phyloP scores from a whole-genome alignment of 768 basidiomycete species.

The Mycena floridula region DNA sequence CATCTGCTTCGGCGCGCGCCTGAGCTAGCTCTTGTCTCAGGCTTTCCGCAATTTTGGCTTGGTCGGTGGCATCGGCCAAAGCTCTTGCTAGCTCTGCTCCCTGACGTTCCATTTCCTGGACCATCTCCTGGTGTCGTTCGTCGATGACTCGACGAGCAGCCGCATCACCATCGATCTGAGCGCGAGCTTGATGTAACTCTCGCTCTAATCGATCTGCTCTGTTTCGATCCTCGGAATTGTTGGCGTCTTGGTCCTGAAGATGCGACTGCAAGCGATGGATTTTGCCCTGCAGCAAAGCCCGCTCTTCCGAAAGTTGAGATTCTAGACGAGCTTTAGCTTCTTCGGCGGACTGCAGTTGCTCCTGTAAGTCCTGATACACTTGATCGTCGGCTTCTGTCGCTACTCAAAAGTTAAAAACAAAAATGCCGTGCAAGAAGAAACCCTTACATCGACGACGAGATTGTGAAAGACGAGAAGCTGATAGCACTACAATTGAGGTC shows the following conservation, averaged over 20 bases:
- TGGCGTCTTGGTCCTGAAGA: slow-evolving; percentile 32
- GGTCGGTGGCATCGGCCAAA: slow-evolving; percentile 63
- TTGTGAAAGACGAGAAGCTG: slow-evolving; percentile 61
- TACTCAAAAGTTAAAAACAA: slow-evolving; percentile 18
- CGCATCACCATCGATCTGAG: slow-evolving; percentile 59
- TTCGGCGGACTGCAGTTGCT: slow-evolving; percentile 57
- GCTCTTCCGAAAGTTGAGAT: slow-evolving; percentile 51
- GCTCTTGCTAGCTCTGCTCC: slow-evolving; percentile 49
- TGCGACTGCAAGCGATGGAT: slow-evolving; percentile 45
- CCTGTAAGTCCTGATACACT: slow-evolving; percentile 64
- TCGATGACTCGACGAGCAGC: slow-evolving; percentile 60
- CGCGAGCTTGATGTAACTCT: slow-evolving; percentile 55
- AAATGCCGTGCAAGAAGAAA: background rate
- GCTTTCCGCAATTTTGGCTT: slow-evolving; percentile 50
- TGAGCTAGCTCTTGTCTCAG: slow-evolving; percentile 60
- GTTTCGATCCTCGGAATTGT: slow-evolving; percentile 38
- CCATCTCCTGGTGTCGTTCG: slow-evolving; percentile 52
- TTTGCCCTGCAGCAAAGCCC: slow-evolving; percentile 47
- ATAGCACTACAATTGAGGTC: slow-evolving; percentile 49
- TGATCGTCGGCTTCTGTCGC: slow-evolving; percentile 73
- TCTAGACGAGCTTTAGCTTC: slow-evolving; percentile 56
- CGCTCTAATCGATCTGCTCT: slow-evolving; percentile 54
- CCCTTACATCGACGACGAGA: slow-evolving; percentile 70
- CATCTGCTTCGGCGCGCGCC: slow-evolving; percentile 56
- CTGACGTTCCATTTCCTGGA: slow-evolving; percentile 49